Conservation (phyloP, 2,329 filamentous ascomycete genomes). For the Pseudofabraea citricarpa region DNA sequence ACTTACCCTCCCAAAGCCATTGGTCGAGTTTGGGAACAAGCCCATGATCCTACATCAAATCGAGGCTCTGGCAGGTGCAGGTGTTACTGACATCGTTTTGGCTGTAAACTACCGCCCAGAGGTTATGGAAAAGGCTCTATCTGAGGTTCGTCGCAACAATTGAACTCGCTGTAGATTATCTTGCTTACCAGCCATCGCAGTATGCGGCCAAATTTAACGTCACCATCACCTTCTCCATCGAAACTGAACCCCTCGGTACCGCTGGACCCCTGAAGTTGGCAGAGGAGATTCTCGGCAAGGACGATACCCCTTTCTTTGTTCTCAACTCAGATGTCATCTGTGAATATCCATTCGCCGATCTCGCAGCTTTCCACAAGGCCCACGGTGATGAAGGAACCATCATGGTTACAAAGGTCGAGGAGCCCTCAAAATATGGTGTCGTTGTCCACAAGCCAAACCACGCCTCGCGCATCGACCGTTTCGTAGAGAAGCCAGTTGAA, state of each 20-base stretch:
- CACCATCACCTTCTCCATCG: conserved; percentile 95
- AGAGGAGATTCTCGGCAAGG: conserved; percentile 86
- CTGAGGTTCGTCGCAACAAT: conserved; percentile 79
- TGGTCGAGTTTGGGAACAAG: conserved; percentile 98
- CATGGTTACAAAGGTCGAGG: conserved; percentile 97
- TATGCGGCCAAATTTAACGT: conserved; percentile 91
- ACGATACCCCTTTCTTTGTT: conserved; percentile 94
- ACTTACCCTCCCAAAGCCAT: conserved; percentile 91
- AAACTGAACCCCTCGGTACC: conserved; percentile 91
- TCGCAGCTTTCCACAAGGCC: conserved; percentile 84
- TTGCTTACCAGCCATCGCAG: conserved; percentile 34
- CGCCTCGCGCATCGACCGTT: conserved; percentile 88
- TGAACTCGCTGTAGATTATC: too few relatives aligned
- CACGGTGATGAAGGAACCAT: conserved; percentile 97
- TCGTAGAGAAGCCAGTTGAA: conserved; percentile 98
- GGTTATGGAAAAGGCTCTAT: conserved; percentile 90
- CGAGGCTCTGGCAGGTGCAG: conserved; percentile 85
- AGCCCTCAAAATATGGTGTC: conserved; percentile 98
- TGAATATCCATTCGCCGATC: conserved; percentile 90
- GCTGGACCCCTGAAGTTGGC: conserved; percentile 94
- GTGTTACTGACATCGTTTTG: conserved; percentile 95
- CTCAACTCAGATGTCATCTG: conserved; percentile 98
- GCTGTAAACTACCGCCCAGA: conserved; percentile 98
- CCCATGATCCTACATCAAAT: conserved; percentile 99
- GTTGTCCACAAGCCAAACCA: conserved; percentile 95